A percentile compares a stretch with the other conserved stretches of the same genome.
Conservation (phyloP, 805 yeast species). For the Starmerella apicola region DNA sequence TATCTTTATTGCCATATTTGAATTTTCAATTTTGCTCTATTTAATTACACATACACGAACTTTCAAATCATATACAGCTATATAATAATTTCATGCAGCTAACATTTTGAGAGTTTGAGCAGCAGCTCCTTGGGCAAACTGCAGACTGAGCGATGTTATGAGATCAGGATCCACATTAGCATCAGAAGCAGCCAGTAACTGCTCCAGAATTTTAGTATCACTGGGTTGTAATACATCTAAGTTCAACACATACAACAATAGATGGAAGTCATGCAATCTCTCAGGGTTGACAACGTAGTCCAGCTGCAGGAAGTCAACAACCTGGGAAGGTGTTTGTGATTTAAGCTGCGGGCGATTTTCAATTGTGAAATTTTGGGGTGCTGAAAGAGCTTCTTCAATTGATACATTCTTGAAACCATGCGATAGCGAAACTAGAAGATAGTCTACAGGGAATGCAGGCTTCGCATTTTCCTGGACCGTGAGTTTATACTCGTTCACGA, state of each 20-base stretch:
- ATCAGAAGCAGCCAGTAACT: constrained; percentile 37
- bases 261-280: constrained; percentile 58
- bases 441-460: constrained; percentile 90
- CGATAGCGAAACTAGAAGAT: constrained; percentile 68
- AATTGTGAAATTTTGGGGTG: constrained; percentile 42
- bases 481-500: constrained; percentile 74
- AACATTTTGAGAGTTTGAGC: constrained; percentile 18
- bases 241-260: constrained; percentile 45
- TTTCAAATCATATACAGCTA: too few relatives aligned
- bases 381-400: constrained; percentile 24
- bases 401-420: constrained; percentile 85
- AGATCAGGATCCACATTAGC: too few relatives aligned
- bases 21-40: too few relatives aligned
- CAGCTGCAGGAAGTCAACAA: constrained; percentile 40
- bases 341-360: constrained; percentile 72
- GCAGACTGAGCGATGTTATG: too few relatives aligned
- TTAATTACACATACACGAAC: too few relatives aligned
- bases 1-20: too few relatives aligned
- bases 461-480: constrained; percentile 80
- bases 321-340: constrained; percentile 49
- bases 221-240: constrained; percentile 44
- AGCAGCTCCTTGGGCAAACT: constrained; percentile 18
- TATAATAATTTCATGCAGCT: too few relatives aligned
- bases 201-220: constrained; percentile 44
- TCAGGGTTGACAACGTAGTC: constrained; percentile 13